Evolutionary conservation across 164 flowering plant genomes (phyloP).

Genomic region (Vitis cinerea): DNA sequence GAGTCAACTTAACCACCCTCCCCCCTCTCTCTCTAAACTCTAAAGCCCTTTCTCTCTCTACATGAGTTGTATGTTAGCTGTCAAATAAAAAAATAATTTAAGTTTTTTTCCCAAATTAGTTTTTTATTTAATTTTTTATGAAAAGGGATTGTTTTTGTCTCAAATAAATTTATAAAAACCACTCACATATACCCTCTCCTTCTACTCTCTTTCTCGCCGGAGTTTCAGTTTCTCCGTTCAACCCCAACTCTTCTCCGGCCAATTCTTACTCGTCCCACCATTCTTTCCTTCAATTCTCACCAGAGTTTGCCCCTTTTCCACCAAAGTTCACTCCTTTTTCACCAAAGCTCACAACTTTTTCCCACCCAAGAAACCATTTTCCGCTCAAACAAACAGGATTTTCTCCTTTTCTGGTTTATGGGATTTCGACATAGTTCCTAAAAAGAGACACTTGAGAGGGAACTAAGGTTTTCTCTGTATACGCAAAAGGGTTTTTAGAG

Average conservation of each 20-base stretch:
- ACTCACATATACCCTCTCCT: not conserved
- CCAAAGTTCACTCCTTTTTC: no score
- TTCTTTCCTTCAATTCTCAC: no score
- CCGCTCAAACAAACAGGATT: no score
- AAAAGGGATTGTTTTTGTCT: not conserved
- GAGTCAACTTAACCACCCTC: slow-evolving; percentile 7
- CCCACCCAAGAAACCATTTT: no score
- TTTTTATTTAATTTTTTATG: slow-evolving; percentile 1
- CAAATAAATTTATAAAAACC: not conserved
- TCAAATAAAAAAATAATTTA: slow-evolving; percentile 8
- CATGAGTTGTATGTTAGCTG: slow-evolving; percentile 32
- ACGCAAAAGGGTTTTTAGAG: no score
- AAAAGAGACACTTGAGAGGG: no score
- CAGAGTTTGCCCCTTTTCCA: no score
- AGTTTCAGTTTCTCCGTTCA: slow-evolving; percentile 4
- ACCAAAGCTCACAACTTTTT: no score
- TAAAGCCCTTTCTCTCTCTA: no score
- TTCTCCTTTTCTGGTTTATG: no score
- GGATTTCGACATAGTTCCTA: no score
- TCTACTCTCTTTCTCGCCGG: not conserved
- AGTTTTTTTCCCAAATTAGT: not conserved
- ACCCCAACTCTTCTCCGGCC: not conserved
- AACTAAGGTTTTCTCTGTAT: no score
- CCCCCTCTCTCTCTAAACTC: not conserved
- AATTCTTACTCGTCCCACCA: not conserved